phyloP scores from a whole-genome alignment of 2,329 filamentous ascomycete genomes.

The Aspergillus pseudotamarii region DNA sequence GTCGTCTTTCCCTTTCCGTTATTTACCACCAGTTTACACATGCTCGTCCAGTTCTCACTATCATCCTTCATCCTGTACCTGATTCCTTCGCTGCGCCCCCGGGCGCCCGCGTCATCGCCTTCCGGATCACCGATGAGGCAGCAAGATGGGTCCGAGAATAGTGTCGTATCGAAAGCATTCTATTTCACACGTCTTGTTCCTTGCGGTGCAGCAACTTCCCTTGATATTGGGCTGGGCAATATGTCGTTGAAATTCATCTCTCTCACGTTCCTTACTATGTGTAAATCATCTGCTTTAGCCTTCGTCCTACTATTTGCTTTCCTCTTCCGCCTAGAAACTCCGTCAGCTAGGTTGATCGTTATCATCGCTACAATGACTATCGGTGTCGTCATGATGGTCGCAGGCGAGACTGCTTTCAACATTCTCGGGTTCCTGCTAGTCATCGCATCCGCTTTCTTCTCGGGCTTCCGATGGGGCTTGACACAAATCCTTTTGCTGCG shows the following conservation, averaged over 20 bases:
- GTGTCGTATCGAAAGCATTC: slow-evolving; percentile 82
- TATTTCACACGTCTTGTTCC: slow-evolving; percentile 90
- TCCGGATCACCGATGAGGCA: slow-evolving; percentile 47
- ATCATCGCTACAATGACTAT: slow-evolving; percentile 91
- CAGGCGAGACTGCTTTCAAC: slow-evolving; percentile 89
- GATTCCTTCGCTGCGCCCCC: slow-evolving; percentile 79
- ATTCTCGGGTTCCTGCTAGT: slow-evolving; percentile 85
- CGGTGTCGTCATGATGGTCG: slow-evolving; percentile 97
- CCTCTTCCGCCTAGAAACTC: slow-evolving; percentile 84
- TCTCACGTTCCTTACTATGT: slow-evolving; percentile 98
- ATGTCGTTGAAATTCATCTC: slow-evolving; percentile 95
- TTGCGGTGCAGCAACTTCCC: slow-evolving; percentile 86
- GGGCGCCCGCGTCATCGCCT: slow-evolving; percentile 34
- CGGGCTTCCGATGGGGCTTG: slow-evolving; percentile 96
- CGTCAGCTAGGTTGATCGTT: slow-evolving; percentile 79
- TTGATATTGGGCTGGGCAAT: slow-evolving; percentile 95
- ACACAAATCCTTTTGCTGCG: slow-evolving; percentile 93
- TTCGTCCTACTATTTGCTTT: slow-evolving; percentile 97
- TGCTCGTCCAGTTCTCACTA: slow-evolving; percentile 89
- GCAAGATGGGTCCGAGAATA: slow-evolving; percentile 45
- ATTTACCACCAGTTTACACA: slow-evolving; percentile 93
- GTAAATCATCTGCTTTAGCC: slow-evolving; percentile 93
- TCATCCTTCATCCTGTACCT: slow-evolving; percentile 77
- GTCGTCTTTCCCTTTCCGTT: slow-evolving; percentile 92
- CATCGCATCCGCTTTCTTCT: slow-evolving; percentile 92